Conservation (phyloP, 139 green algal species). For the Coelastrella sp. region DNA sequence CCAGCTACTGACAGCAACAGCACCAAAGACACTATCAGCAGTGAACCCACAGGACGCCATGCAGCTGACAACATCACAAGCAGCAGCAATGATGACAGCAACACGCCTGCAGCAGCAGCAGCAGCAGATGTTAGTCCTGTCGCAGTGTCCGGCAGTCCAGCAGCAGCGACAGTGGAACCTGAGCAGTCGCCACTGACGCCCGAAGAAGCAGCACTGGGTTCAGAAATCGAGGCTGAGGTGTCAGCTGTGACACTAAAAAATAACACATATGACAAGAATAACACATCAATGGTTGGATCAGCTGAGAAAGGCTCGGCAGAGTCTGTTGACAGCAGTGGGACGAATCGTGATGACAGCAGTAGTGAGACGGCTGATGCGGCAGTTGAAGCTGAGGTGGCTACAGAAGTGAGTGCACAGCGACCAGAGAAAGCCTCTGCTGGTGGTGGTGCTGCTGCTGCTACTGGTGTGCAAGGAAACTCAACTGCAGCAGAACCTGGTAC, state of each 20-base stretch:
- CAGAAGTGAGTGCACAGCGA: not conserved
- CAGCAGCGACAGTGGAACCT: not conserved
- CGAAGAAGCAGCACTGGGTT: not conserved
- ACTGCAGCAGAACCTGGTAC: not conserved
- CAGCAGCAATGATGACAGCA: not conserved
- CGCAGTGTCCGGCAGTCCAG: not conserved
- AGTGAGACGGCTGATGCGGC: no score
- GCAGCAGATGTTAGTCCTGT: constrained; percentile 12
- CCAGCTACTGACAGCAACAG: not conserved
- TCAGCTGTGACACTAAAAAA: no score
- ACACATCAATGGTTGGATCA: no score
- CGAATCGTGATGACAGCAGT: no score
- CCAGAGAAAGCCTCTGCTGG: not conserved
- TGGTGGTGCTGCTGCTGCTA: not conserved
- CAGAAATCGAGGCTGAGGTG: no score
- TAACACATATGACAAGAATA: no score
- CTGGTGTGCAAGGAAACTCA: not conserved
- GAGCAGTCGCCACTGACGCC: not conserved
- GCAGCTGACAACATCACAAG: not conserved
- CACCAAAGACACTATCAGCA: not conserved
- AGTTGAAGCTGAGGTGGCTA: not conserved
- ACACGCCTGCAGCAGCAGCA: not conserved
- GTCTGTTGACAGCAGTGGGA: no score
- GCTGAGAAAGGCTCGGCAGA: no score
- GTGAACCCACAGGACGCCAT: not conserved